These are phyloP conservation scores for Rhipidocladum racemiflorum DNA, from an alignment of 176 grass and related monocot genomes.

Conservation along the genomic window DNA sequence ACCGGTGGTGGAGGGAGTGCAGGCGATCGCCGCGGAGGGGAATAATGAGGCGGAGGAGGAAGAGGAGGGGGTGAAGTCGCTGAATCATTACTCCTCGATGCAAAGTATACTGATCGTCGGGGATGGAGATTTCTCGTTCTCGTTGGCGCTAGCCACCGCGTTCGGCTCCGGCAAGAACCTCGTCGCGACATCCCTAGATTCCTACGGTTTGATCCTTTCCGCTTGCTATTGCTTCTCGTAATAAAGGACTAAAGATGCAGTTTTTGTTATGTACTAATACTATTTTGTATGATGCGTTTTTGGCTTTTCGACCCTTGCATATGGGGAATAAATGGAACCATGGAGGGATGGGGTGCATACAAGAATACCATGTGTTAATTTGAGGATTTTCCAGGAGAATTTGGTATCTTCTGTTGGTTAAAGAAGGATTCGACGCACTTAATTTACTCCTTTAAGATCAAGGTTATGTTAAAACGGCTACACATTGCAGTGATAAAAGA, in stretches of 20 bases:
- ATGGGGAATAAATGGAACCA: not conserved
- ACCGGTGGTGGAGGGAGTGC: not conserved
- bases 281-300: not conserved
- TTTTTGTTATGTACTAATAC: not conserved
- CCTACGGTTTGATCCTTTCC: slow-evolving; percentile 27
- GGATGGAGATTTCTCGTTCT: slow-evolving; percentile 60
- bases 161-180: slow-evolving; percentile 58
- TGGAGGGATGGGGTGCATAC: not conserved
- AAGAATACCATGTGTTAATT: not conserved
- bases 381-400: not conserved
- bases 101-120: slow-evolving; percentile 55
- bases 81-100: slow-evolving; percentile 37
- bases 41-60: not conserved
- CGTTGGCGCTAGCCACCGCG: slow-evolving; percentile 45
- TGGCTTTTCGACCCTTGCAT: not conserved
- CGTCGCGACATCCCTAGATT: slow-evolving; percentile 56
- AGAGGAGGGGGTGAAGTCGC: slow-evolving; percentile 26
- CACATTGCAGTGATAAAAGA: not conserved
- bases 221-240: not conserved
- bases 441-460: not conserved
- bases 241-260: not conserved
- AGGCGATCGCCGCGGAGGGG: not conserved
- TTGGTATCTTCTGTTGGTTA: not conserved
- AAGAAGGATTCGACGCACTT: not conserved
- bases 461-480: not conserved